Percentiles rank a stretch among this genome's conserved stretches.
Conservation (phyloP, 2,329 filamentous ascomycete species). For the Alternaria postmessia region DNA sequence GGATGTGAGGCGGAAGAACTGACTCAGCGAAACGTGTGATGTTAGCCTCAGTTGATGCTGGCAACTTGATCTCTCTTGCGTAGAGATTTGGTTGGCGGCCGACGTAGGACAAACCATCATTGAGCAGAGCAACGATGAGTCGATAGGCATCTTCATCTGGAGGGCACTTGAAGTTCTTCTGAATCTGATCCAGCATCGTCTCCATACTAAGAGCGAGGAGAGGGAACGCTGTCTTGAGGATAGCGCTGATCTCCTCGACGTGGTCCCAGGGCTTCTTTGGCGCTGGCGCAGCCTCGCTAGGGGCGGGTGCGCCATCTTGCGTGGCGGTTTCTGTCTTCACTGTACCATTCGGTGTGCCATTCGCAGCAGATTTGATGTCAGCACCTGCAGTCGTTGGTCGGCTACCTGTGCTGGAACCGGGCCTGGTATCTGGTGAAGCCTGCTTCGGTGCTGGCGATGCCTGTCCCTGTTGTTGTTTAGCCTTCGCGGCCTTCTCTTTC, state of each 20-base stretch:
- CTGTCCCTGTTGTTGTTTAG: constrained; percentile 69
- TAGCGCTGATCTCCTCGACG: constrained; percentile 93
- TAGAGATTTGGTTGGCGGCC: constrained; percentile 86
- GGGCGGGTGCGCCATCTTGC: constrained; percentile 35
- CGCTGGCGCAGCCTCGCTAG: constrained; percentile 35
- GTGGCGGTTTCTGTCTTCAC: constrained; percentile 51
- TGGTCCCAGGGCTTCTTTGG: constrained; percentile 91
- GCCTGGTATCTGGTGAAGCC: constrained; percentile 45
- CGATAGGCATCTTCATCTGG: constrained; percentile 98
- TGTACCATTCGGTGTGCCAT: constrained; percentile 50
- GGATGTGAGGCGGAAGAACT: constrained; percentile 91
- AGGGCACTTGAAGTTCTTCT: constrained; percentile 98
- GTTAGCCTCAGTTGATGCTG: constrained; percentile 89
- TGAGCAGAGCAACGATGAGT: constrained; percentile 94
- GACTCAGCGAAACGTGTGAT: constrained; percentile 97
- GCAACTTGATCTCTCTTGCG: constrained; percentile 89
- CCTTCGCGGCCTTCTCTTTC: constrained; percentile 60
- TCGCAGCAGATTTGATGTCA: constrained; percentile 63
- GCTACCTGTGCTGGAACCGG: constrained; percentile 40
- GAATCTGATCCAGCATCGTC: constrained; percentile 98
- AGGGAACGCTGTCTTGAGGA: constrained; percentile 96
- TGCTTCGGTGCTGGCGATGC: constrained; percentile 49
- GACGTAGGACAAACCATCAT: constrained; percentile 93
- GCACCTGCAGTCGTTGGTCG: constrained; percentile 45
- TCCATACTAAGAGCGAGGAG: constrained; percentile 97